Evolutionary conservation across 768 basidiomycete species (phyloP), one percentile per base, ranked within the genome.

Genomic region (Trametes maxima): DNA sequence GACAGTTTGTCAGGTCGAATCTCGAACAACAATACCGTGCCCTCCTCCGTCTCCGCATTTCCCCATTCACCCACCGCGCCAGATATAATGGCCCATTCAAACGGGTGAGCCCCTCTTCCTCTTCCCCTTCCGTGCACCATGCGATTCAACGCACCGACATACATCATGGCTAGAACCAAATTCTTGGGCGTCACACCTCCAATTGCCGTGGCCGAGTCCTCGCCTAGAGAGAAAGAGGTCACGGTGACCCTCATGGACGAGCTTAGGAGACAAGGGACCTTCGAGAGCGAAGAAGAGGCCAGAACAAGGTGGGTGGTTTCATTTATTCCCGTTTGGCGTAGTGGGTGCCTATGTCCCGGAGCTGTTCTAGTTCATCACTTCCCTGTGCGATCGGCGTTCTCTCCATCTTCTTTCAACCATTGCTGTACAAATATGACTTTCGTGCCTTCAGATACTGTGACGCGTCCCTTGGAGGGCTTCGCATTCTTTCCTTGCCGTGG

Each of bases 241-340:
- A 94, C 92, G 0, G 71, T 80, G 16, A 89, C 90, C 4, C 78
- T 99, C 52, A 90, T 98, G 89, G 88, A 93, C 57, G 96, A 99
- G 75, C 82, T 99, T 39, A 82, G 87, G 69, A 77, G 84, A 48
- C 89, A 96, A 70, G 89, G 90, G 56, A 89, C 88, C 1, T 95
- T 97, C 73, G 96, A 98, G 77, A 86, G 81, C 49, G 91, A 94
- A 61, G 88, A 92, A 57, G 95, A 98, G 75, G 82, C 92, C 36
- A 84, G 89, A 74, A 87, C 85, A 65, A 88, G 96, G 96, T 97
- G 73, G 78, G 90, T 73, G 14, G 62, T 54, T 21, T 19, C 33
- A 55, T 28, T 17, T 37, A 39, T 17, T 24, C 25, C 22, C 49
- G 42, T 33, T 51, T 19, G 40, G 35, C 36, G 50, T 22, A 37